These are phyloP conservation scores for Neopestalotiopsis rosae DNA, from an alignment of 2,329 filamentous ascomycete species.

Conservation along the genomic window DNA sequence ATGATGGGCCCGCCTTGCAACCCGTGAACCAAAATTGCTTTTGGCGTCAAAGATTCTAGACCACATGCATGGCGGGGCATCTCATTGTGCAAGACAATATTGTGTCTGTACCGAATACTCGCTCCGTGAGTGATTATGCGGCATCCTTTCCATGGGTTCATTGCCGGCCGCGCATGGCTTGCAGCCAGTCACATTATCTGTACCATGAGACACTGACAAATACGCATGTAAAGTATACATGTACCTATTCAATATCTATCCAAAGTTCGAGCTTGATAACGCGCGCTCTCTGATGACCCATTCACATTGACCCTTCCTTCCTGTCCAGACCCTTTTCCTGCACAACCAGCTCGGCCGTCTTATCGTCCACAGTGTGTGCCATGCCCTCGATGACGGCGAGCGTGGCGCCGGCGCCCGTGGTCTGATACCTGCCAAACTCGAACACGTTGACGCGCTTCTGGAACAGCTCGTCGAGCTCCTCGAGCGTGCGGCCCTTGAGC, in stretches of 20 bases:
- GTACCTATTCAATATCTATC: not conserved
- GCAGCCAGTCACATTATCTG: too few relatives aligned
- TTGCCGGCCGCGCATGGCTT: too few relatives aligned
- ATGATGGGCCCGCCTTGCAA: not conserved
- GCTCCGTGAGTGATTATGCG: too few relatives aligned
- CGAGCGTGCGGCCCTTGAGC: conserved; percentile 36
- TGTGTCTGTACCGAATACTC: too few relatives aligned
- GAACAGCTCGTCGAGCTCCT: conserved; percentile 37
- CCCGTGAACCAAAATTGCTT: not conserved
- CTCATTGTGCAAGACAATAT: not conserved
- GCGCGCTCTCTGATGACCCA: not conserved
- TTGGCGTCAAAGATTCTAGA: not conserved
- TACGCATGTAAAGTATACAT: not conserved
- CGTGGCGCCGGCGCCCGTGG: conserved; percentile 12
- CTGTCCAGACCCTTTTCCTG: conserved; percentile 8
- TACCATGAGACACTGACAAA: too few relatives aligned
- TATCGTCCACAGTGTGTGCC: conserved; percentile 6
- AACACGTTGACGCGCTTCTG: conserved; percentile 21
- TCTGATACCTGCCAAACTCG: conserved; percentile 17
- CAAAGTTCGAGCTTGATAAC: not conserved
- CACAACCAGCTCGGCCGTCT: conserved; percentile 6
- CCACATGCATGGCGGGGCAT: not conserved
- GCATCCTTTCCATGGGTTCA: too few relatives aligned
- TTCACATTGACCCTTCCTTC: not conserved
- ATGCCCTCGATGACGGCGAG: conserved; percentile 12